Base-by-base conservation (phyloP, 164 flowering plant species). In the Piper betle region DNA sequence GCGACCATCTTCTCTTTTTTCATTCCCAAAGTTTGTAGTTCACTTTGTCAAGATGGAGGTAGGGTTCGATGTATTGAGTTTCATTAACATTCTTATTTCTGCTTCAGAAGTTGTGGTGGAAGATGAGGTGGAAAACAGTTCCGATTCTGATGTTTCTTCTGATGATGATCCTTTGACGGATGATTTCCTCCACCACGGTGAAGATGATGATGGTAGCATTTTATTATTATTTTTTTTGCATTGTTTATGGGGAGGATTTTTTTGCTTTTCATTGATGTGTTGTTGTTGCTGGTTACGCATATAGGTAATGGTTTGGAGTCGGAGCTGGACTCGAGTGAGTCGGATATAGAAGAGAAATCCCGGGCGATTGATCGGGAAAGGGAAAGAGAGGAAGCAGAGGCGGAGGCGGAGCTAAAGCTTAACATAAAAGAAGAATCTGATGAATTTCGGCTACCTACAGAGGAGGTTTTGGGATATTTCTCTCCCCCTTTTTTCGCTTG, bases 361-460 rank as follows among this genome's bases (percentile, higher is more conserved):
- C 74, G 66, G 62, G 81, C 73, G 42, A 72, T 88, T 64, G 88
- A 83, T 72, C 75, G 64, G 46, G 68, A 80, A 63, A 80, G 63
- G 66, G 78, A 57, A 7, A 79, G 69, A 67, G 82, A 75, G 56
- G 73, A 76, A 69, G 70, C 78, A 53, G 91, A 85, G 5, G 86
- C 86, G 9, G 72, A 18, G 37, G 80, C 62, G n/a, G 96, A 89
- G 66, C 41, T 89, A 69, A 74, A 76, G 70, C 73, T 78, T 33
- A 93, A 93, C 61, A 90, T 90, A 42, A 78, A 80, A 66, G 83
- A 76, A 57, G 91, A 84, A 67, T 75, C 91, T 57, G 96, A 90
- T 65, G 97, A 86, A 71, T 85, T 93, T 66, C 77, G 79, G 69
- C 78, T 93, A 71, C 99, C 97, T 15, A 86, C 96, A 6, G 48